Percentiles rank a stretch among this genome's conserved stretches.
phyloP scores from a whole-genome alignment of 371 early-diverging fungal genomes.

The Syncephalis plumigaleata region DNA sequence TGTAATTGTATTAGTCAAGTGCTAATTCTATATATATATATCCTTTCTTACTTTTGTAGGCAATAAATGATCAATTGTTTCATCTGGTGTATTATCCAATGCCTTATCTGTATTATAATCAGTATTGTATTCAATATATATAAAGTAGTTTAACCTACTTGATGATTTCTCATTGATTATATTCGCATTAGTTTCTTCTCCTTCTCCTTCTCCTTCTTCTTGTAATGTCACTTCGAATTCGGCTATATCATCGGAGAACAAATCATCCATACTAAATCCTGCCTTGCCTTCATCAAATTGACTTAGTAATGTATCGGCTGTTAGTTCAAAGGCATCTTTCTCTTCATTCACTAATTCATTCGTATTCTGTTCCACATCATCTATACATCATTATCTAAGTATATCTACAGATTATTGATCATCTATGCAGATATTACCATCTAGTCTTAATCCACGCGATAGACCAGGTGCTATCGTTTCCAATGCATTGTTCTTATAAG shows the following conservation, averaged over 20 bases:
- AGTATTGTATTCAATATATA: background rate
- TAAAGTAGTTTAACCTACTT: no score
- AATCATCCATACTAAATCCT: background rate
- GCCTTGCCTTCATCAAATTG: background rate
- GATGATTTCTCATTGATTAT: no score
- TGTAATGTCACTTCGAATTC: background rate
- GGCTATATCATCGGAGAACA: background rate
- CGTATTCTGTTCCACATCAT: no score
- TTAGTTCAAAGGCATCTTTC: no score
- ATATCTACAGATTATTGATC: no score
- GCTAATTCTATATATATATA: background rate
- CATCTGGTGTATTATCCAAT: conserved; percentile 4
- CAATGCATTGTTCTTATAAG: conserved; percentile 14
- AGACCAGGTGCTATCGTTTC: conserved; percentile 43
- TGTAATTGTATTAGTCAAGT: background rate
- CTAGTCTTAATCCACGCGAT: conserved; percentile 31
- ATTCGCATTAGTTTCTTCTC: background rate
- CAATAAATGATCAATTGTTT: conserved; percentile 5
- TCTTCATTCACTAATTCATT: no score
- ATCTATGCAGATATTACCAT: no score
- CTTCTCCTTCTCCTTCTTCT: background rate
- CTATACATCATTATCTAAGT: no score
- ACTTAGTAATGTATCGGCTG: background rate
- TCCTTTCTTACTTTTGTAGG: conserved; percentile 3
- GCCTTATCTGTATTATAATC: background rate